These are phyloP conservation scores for Poteriospumella lacustris DNA, from an alignment of 108 stramenopile genomes.

Conservation along the genomic window DNA sequence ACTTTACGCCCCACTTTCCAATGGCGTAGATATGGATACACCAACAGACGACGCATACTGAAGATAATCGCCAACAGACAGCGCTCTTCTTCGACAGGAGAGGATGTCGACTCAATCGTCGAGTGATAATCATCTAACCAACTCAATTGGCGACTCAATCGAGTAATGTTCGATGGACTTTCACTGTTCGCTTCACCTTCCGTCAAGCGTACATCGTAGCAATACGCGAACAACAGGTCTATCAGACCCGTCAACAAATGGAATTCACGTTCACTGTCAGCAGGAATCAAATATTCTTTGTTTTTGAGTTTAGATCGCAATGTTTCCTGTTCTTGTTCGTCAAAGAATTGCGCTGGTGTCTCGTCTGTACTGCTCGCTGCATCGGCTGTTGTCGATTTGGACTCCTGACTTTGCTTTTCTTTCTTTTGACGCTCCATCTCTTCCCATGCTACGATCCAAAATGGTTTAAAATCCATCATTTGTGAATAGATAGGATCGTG, in stretches of 20 bases:
- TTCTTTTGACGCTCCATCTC: too few relatives aligned
- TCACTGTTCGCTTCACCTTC: neutral
- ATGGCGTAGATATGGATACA: neutral
- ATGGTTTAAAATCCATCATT: too few relatives aligned
- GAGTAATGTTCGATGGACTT: neutral
- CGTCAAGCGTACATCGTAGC: neutral
- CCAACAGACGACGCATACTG: neutral
- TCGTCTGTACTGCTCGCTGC: too few relatives aligned
- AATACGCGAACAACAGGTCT: neutral
- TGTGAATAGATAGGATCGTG: constrained; percentile 18
- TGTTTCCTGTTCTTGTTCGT: too few relatives aligned
- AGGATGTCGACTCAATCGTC: neutral
- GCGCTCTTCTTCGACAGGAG: neutral
- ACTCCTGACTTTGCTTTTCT: too few relatives aligned
- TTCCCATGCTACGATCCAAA: too few relatives aligned
- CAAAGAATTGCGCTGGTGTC: too few relatives aligned
- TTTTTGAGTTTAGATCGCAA: neutral
- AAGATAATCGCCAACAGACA: neutral
- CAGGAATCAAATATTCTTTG: neutral
- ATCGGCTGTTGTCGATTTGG: too few relatives aligned
- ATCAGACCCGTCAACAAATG: neutral
- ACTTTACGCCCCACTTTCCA: neutral
- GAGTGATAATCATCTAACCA: neutral
- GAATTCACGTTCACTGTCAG: neutral
- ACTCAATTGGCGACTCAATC: neutral